These are phyloP conservation scores for Piper betle DNA, from an alignment of 164 flowering plant species.

Conservation along the genomic window DNA sequence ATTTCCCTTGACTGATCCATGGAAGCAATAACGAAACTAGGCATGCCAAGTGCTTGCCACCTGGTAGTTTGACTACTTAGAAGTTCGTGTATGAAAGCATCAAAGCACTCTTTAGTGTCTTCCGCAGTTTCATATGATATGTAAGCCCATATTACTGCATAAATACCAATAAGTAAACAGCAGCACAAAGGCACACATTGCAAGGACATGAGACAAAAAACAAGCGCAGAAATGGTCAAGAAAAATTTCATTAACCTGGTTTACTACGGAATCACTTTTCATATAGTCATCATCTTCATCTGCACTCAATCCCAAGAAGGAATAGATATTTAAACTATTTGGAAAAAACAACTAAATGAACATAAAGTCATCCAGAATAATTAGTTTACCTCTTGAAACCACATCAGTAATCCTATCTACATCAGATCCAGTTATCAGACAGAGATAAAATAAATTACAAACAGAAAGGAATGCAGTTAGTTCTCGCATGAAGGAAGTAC, in stretches of 20 bases:
- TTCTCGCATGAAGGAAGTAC: slow-evolving; percentile 23
- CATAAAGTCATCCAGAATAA: slow-evolving; percentile 1
- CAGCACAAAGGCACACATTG: neutral
- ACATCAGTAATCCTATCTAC: slow-evolving; percentile 23
- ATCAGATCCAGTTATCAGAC: slow-evolving; percentile 46
- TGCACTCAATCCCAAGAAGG: slow-evolving; percentile 4
- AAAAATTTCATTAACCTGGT: slow-evolving; percentile 36
- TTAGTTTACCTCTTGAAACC: slow-evolving; percentile 34
- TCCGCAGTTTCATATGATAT: slow-evolving; percentile 39
- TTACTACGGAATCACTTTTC: slow-evolving; percentile 41
- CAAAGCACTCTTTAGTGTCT: slow-evolving; percentile 42
- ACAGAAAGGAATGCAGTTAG: slow-evolving; percentile 38
- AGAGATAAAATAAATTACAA: slow-evolving; percentile 60
- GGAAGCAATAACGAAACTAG: slow-evolving; percentile 40
- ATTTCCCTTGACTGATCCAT: slow-evolving; percentile 46
- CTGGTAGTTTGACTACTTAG: slow-evolving; percentile 35
- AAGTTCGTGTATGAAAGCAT: slow-evolving; percentile 34
- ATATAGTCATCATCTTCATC: slow-evolving; percentile 42
- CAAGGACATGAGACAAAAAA: neutral
- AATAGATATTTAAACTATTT: slow-evolving; percentile 1
- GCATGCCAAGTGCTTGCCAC: slow-evolving; percentile 71
- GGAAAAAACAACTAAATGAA: neutral
- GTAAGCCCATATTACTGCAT: slow-evolving; percentile 70
- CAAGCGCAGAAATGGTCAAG: neutral
- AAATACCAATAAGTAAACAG: slow-evolving; percentile 5